Evolutionary conservation across 352 stramenopile genomes (phyloP).

Genomic region (Phytophthora citricola): DNA sequence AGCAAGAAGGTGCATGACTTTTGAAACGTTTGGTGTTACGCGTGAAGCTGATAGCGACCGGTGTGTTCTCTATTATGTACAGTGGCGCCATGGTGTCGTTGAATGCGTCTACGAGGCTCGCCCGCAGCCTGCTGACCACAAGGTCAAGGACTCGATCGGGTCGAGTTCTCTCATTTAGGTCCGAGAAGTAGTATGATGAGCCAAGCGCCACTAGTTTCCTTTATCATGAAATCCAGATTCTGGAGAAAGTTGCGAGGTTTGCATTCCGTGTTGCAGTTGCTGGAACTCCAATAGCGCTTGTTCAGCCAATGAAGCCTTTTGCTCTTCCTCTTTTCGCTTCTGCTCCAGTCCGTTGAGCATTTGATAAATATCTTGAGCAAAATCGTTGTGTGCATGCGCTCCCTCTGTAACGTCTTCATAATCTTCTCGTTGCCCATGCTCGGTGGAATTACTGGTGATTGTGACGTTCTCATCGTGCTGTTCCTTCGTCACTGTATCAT

Average conservation of each 20-base stretch:
- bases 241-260: conserved; percentile 34
- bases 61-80: conserved; percentile 18
- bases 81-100: conserved; percentile 88
- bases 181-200: conserved; percentile 7
- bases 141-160: conserved; percentile 60
- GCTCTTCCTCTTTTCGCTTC: conserved; percentile 68
- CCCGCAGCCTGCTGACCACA: conserved; percentile 80
- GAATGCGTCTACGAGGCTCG: conserved; percentile 87
- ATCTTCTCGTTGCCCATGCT: conserved; percentile 8
- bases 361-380: conserved; percentile 63
- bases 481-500: conserved; percentile 8
- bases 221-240: conserved; percentile 22
- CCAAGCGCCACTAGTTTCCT: conserved; percentile 7
- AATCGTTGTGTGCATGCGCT: conserved; percentile 28
- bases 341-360: conserved; percentile 67
- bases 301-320: conserved; percentile 56
- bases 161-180: conserved; percentile 63
- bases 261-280: conserved; percentile 46
- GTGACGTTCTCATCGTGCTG: neutral
- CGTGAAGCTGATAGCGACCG: conserved; percentile 15
- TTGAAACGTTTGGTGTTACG: neutral
- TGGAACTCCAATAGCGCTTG: conserved; percentile 64
- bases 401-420: conserved; percentile 3
- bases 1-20: conserved; percentile 73
- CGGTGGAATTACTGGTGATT: conserved; percentile 3